These are phyloP conservation scores for Ogataea paraovalis DNA, from an alignment of 805 yeast genomes.

Conservation along the genomic window DNA sequence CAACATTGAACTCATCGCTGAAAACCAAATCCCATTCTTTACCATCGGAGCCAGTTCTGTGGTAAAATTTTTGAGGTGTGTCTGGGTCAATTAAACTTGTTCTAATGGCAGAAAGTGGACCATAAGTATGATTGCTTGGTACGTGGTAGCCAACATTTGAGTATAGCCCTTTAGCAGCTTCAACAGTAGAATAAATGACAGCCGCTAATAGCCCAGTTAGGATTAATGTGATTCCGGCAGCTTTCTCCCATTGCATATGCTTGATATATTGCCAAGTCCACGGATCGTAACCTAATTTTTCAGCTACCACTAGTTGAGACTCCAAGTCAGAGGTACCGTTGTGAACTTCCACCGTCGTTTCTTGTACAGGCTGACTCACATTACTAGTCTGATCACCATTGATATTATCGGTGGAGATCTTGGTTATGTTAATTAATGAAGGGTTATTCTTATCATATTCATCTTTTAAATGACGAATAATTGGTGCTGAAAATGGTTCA, in stretches of 20 bases:
- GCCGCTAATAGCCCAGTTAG: slow-evolving; percentile 1
- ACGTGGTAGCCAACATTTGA: neutral
- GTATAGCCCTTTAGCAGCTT: neutral
- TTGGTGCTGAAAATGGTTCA: neutral
- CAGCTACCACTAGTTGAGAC: neutral
- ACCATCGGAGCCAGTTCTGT: slow-evolving; percentile 49
- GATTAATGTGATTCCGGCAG: slow-evolving; percentile 2
- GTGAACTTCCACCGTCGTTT: neutral
- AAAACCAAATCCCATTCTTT: slow-evolving; percentile 65
- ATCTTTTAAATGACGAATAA: no score
- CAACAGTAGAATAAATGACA: slow-evolving; percentile 3
- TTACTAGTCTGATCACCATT: no score
- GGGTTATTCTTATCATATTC: no score
- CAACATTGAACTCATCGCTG: slow-evolving; percentile 78
- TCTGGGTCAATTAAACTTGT: slow-evolving; percentile 52
- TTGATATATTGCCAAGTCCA: neutral
- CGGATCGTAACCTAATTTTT: neutral
- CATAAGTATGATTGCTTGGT: neutral
- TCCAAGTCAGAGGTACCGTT: neutral
- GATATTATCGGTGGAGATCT: neutral
- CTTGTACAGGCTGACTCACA: no score
- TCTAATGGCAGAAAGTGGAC: slow-evolving; percentile 2
- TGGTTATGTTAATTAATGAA: no score
- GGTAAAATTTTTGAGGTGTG: slow-evolving; percentile 47
- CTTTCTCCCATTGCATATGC: slow-evolving; percentile 7